Percentiles rank a stretch among this genome's conserved stretches.
Evolutionary conservation across 306 rosid genomes (phyloP).

Genomic region (Pyrus pyrifolia): DNA sequence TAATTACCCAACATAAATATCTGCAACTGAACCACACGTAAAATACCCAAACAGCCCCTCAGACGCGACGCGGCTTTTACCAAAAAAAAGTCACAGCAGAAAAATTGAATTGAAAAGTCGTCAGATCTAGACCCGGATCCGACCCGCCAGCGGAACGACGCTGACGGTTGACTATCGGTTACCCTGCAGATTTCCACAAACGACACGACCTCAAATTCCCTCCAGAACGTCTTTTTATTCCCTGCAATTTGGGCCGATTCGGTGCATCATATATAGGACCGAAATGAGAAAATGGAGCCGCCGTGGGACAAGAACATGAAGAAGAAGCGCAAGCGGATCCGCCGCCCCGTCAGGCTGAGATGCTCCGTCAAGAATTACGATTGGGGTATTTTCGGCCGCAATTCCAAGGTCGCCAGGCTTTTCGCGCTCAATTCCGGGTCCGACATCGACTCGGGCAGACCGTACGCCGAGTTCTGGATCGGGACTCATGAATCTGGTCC

Average conservation of each 20-base stretch:
- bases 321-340: conserved; percentile 18
- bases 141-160: conserved; percentile 4
- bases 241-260: neutral
- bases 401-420: conserved; percentile 31
- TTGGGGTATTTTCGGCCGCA: conserved; percentile 27
- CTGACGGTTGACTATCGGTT: conserved; percentile 4
- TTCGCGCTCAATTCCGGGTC: conserved; percentile 31
- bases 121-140: neutral
- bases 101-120: neutral
- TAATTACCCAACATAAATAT: neutral
- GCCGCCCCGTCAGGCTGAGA: conserved; percentile 3
- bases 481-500: conserved; percentile 39
- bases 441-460: conserved; percentile 16
- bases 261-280: neutral
- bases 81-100: neutral
- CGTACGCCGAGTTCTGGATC: conserved; percentile 39
- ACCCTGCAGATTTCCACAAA: neutral
- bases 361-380: conserved; percentile 37
- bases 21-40: neutral
- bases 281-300: conserved; percentile 7
- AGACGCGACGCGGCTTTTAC: neutral
- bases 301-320: conserved; percentile 16
- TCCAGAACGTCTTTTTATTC: neutral
- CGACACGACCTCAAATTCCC: conserved; percentile 2
- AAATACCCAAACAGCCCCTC: neutral